Conservation (phyloP, 306 rosid genomes). For the Morella rubra region DNA sequence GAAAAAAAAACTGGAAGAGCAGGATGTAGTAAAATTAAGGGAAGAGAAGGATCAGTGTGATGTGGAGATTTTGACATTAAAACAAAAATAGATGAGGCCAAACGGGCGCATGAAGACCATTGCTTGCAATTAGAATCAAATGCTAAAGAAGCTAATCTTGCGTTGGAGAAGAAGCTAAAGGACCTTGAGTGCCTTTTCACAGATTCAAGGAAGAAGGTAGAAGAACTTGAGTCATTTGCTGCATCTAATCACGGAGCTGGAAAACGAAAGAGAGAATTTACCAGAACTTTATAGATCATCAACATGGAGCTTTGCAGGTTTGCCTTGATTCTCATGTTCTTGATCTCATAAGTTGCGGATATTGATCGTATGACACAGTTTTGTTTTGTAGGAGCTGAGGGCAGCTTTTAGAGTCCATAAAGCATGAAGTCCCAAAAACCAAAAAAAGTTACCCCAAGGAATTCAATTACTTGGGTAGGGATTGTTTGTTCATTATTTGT, state of each 20-base stretch:
- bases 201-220: constrained; percentile 60
- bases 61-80: constrained; percentile 57
- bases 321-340: constrained; percentile 27
- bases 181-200: constrained; percentile 57
- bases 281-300: constrained; percentile 50
- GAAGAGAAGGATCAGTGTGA: constrained; percentile 61
- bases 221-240: constrained; percentile 70
- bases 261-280: constrained; percentile 70
- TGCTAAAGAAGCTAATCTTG: constrained; percentile 62
- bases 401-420: constrained; percentile 58
- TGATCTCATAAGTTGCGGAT: constrained; percentile 17
- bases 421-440: constrained; percentile 59
- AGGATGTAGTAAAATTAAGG: constrained; percentile 62
- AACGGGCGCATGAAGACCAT: constrained; percentile 55
- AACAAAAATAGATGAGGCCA: constrained; percentile 63
- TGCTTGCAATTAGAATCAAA: constrained; percentile 53
- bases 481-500: constrained; percentile 17
- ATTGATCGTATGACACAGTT: constrained; percentile 20
- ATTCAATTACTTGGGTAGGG: constrained; percentile 74
- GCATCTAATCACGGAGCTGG: constrained; percentile 79
- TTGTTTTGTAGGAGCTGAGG: constrained; percentile 56
- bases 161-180: constrained; percentile 55
- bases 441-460: constrained; percentile 65
- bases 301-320: constrained; percentile 72
- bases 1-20: constrained; percentile 74